Percentiles rank a stretch among this genome's conserved stretches.
These are phyloP conservation scores for Boletus barrowsii DNA, from an alignment of 768 basidiomycete genomes.

Conservation along the genomic window DNA sequence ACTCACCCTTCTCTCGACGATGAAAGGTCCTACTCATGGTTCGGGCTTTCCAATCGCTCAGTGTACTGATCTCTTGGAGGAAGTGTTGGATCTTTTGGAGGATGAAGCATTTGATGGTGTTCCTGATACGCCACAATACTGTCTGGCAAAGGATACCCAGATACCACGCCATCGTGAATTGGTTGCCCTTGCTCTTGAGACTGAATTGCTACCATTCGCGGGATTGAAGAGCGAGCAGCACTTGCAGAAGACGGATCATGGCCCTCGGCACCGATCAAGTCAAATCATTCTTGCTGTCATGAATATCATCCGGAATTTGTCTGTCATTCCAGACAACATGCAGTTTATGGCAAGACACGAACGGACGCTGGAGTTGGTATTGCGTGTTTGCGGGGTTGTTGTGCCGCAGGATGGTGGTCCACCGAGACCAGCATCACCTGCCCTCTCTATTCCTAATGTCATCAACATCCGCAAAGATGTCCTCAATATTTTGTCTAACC, in stretches of 20 bases:
- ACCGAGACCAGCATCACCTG: slow-evolving; percentile 47
- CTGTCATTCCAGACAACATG: slow-evolving; percentile 69
- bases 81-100: slow-evolving; percentile 82
- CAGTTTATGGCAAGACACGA: slow-evolving; percentile 63
- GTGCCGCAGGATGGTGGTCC: slow-evolving; percentile 30
- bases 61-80: slow-evolving; percentile 79
- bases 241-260: slow-evolving; percentile 45
- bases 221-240: slow-evolving; percentile 46
- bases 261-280: slow-evolving; percentile 58
- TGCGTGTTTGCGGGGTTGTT: slow-evolving; percentile 64
- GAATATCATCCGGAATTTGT: slow-evolving; percentile 86
- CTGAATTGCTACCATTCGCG: slow-evolving; percentile 59
- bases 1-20: slow-evolving; percentile 74
- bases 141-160: slow-evolving; percentile 28
- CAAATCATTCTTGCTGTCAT: slow-evolving; percentile 66
- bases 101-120: slow-evolving; percentile 70
- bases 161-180: slow-evolving; percentile 68
- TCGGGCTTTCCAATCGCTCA: slow-evolving; percentile 71
- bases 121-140: slow-evolving; percentile 26
- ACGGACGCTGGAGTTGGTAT: slow-evolving; percentile 59
- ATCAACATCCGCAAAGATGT: slow-evolving; percentile 75
- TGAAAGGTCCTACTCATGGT: slow-evolving; percentile 57
- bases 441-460: slow-evolving; percentile 68
- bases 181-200: slow-evolving; percentile 54
- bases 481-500: slow-evolving; percentile 63